Percentiles rank a stretch among this genome's conserved stretches.
Evolutionary conservation across 208 protist species (phyloP).

Genomic region (Leishmania amazonensis): DNA sequence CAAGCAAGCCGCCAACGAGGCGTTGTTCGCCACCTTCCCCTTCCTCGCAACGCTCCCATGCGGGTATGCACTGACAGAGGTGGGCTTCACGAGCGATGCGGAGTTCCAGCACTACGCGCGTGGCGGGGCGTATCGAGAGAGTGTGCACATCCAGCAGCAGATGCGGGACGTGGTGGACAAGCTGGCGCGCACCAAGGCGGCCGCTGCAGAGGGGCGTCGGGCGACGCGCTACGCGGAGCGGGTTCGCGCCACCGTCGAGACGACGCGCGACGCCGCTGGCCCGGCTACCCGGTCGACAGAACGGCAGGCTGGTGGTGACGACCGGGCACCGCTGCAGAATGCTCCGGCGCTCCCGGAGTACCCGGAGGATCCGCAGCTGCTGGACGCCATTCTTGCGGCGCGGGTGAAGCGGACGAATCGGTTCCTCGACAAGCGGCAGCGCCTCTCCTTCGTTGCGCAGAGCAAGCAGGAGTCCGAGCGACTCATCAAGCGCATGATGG

Average conservation of each 20-base stretch:
- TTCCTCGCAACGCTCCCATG: slow-evolving; percentile 63
- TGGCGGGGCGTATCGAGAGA: slow-evolving; percentile 25
- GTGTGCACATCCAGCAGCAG: slow-evolving; percentile 35
- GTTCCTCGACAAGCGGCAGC: slow-evolving; percentile 43
- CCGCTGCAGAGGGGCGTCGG: slow-evolving; percentile 17
- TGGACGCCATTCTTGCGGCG: slow-evolving; percentile 35
- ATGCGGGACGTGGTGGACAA: slow-evolving; percentile 50
- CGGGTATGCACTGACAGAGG: slow-evolving; percentile 58
- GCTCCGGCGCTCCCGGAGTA: slow-evolving; percentile 14
- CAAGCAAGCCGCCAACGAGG: slow-evolving; percentile 74
- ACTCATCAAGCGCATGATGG: slow-evolving; percentile 58
- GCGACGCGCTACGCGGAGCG: slow-evolving; percentile 33
- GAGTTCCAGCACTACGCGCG: slow-evolving; percentile 41
- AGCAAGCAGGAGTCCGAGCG: slow-evolving; percentile 46
- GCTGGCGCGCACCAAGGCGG: slow-evolving; percentile 43
- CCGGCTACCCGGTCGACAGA: background rate
- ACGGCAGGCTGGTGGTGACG: slow-evolving; percentile 6
- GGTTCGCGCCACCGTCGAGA: slow-evolving; percentile 38
- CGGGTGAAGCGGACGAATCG: slow-evolving; percentile 23
- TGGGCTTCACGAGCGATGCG: slow-evolving; percentile 44
- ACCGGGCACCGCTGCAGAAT: slow-evolving; percentile 19
- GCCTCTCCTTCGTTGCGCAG: slow-evolving; percentile 51
- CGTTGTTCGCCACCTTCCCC: slow-evolving; percentile 52
- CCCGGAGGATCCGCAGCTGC: slow-evolving; percentile 32
- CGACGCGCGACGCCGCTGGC: slow-evolving; percentile 13